Percentiles rank a stretch among this genome's conserved stretches.
Conservation (phyloP, 805 yeast genomes). For the Komagataella kurtzmanii region DNA sequence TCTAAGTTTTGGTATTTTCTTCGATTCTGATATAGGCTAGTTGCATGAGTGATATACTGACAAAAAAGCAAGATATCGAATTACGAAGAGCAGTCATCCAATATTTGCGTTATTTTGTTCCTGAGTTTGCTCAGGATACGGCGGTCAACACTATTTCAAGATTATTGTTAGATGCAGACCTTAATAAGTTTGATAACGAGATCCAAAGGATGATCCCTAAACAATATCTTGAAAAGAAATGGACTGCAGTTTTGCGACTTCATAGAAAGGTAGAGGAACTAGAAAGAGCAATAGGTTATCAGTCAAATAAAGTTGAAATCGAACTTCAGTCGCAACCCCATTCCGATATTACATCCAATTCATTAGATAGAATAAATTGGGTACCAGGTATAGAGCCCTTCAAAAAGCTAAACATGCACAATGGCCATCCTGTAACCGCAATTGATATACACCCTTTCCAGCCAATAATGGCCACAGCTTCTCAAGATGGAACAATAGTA, state of each 20-base stretch:
- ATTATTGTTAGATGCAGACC: background rate
- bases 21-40: background rate
- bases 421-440: conserved; percentile 45
- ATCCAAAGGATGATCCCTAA: conserved; percentile 11
- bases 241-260: conserved; percentile 74
- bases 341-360: background rate
- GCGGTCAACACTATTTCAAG: background rate
- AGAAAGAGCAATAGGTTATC: conserved; percentile 40
- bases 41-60: conserved; percentile 8
- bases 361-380: conserved; percentile 34
- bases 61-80: conserved; percentile 20
- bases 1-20: background rate
- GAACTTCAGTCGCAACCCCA: conserved; percentile 9
- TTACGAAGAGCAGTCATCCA: conserved; percentile 22
- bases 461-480: conserved; percentile 50
- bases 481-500: conserved; percentile 58
- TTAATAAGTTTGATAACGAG: background rate
- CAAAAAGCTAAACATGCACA: conserved; percentile 33
- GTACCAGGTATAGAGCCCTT: conserved; percentile 32
- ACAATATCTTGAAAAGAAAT: conserved; percentile 52
- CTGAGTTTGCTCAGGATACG: background rate
- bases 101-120: conserved; percentile 8
- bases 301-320: conserved; percentile 4
- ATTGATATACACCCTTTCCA: conserved; percentile 65
- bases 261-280: conserved; percentile 63